A percentile compares a stretch with the other conserved stretches of the same genome.
Evolutionary conservation across 345 rosid genomes (phyloP).

Genomic region (Salix udensis): DNA sequence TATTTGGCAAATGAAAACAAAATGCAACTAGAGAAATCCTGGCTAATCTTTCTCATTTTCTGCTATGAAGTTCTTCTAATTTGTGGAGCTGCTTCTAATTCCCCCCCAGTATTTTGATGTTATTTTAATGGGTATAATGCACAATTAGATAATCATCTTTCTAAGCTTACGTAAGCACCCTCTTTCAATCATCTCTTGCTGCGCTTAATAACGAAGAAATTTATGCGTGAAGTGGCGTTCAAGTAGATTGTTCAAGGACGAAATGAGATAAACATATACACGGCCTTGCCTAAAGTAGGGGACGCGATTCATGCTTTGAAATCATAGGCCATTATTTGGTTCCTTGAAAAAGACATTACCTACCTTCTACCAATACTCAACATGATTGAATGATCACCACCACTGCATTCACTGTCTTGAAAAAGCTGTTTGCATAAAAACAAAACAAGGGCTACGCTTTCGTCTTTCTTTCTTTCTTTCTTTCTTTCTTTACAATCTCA

Average conservation of each 20-base stretch:
- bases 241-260: background rate
- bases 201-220: background rate
- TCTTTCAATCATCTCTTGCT: background rate
- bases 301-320: background rate
- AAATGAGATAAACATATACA: background rate
- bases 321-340: slow-evolving; percentile 2
- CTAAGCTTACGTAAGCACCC: background rate
- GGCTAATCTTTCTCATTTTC: background rate
- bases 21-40: background rate
- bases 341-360: background rate
- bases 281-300: background rate
- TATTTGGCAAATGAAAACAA: background rate
- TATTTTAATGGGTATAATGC: background rate
- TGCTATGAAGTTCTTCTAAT: background rate
- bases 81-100: background rate
- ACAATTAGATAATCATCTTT: background rate
- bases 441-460: background rate
- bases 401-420: background rate
- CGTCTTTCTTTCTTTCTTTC: too few species aligned
- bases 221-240: slow-evolving; percentile 10
- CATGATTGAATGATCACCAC: background rate
- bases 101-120: background rate
- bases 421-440: background rate
- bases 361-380: background rate
- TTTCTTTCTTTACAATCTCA: background rate